phyloP scores from a whole-genome alignment of 2,329 filamentous ascomycete species.

The Xylariomycetidae sp. region DNA sequence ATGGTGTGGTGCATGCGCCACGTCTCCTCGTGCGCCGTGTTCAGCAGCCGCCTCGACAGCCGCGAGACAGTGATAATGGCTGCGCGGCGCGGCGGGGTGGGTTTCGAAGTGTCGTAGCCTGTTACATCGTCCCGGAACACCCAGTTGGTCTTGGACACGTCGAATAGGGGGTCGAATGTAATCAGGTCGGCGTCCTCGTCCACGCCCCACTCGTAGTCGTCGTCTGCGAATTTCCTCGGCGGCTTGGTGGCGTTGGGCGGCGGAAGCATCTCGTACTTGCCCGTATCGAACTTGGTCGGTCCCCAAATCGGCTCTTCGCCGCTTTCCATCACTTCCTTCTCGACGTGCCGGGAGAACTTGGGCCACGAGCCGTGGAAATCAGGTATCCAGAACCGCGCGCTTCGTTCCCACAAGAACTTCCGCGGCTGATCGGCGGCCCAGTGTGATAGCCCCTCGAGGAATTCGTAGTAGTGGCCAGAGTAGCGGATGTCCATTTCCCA shows the following conservation, averaged over 20 bases:
- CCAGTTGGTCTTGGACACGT: constrained; percentile 51
- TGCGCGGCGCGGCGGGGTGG: constrained; percentile 50
- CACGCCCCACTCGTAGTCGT: constrained; percentile 56
- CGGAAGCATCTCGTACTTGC: constrained; percentile 45
- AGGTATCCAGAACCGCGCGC: constrained; percentile 55
- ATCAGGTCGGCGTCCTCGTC: constrained; percentile 54
- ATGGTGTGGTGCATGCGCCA: constrained; percentile 43
- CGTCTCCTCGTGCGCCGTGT: constrained; percentile 54
- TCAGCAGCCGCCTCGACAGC: constrained; percentile 44
- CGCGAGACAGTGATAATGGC: constrained; percentile 51
- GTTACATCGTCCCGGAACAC: constrained; percentile 51
- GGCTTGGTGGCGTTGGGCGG: constrained; percentile 53
- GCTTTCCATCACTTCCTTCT: constrained; percentile 39
- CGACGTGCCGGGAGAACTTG: constrained; percentile 50
- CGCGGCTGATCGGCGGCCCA: constrained; percentile 54
- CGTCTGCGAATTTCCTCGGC: constrained; percentile 55
- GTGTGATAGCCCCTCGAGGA: constrained; percentile 45
- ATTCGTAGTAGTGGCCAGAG: constrained; percentile 45
- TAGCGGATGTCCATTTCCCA: constrained; percentile 42
- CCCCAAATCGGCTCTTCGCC: constrained; percentile 53
- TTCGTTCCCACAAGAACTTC: constrained; percentile 57
- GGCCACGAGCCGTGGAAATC: constrained; percentile 49
- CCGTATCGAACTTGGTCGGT: constrained; percentile 32
- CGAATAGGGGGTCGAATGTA: constrained; percentile 54
- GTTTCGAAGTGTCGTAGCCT: constrained; percentile 42